A percentile compares a stretch with the other conserved stretches of the same genome.
Evolutionary conservation across 2,329 filamentous ascomycete genomes (phyloP).

Genomic region (Arthrocladium fulminans): DNA sequence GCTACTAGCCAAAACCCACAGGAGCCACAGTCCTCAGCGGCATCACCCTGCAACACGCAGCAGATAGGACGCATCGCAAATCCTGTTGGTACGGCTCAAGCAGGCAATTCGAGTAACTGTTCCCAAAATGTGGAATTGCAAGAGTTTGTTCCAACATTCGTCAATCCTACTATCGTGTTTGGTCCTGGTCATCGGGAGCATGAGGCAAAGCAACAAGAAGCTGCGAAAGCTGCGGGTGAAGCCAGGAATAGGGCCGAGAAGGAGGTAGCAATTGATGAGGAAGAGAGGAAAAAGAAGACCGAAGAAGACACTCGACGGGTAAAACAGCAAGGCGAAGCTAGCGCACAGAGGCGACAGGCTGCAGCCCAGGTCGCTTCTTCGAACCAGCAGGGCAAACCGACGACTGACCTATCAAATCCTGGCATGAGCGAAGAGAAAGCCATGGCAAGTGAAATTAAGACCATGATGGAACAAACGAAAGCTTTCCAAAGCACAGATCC

Average conservation of each 20-base stretch:
- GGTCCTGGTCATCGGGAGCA: constrained; percentile 45
- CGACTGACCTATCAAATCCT: neutral
- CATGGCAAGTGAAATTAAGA: constrained; percentile 44
- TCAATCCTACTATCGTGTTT: constrained; percentile 47
- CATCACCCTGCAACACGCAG: constrained; percentile 3
- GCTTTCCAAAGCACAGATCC: constrained; percentile 49
- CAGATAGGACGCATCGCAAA: constrained; percentile 16
- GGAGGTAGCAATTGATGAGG: constrained; percentile 7
- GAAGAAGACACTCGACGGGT: constrained; percentile 4
- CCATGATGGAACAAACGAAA: constrained; percentile 50
- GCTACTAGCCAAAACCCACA: neutral
- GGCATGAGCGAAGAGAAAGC: constrained; percentile 22
- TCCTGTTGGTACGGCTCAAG: constrained; percentile 13
- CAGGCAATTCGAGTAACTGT: constrained; percentile 6
- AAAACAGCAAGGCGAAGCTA: constrained; percentile 1
- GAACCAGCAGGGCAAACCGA: constrained; percentile 9
- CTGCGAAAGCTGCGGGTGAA: constrained; percentile 29
- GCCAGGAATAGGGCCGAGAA: constrained; percentile 13
- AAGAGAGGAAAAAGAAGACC: neutral
- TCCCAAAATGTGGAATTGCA: constrained; percentile 13
- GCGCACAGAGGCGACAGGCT: constrained; percentile 15
- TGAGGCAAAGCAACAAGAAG: constrained; percentile 32
- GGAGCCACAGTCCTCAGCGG: neutral
- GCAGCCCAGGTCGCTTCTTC: constrained; percentile 5
- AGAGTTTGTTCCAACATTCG: constrained; percentile 33